Base-by-base conservation (phyloP, 306 rosid genomes). In the Begonia fuchsioides region DNA sequence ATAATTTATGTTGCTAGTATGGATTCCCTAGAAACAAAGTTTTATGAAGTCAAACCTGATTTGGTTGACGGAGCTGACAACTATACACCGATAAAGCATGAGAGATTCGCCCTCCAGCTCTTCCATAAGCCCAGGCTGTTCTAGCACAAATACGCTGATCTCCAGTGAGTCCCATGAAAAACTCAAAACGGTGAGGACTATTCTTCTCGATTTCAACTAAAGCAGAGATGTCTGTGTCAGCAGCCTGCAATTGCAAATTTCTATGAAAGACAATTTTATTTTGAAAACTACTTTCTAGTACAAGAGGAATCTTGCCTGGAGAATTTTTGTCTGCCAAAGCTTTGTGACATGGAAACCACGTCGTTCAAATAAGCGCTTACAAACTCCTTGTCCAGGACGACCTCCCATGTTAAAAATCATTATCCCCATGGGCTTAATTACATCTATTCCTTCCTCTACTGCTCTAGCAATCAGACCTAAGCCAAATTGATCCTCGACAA, bases 371-470 rank as follows among this genome's bases (percentile, higher is more conserved):
- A 90, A 70, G 60, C 73, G 87, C 58, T 72, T 79, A 67, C 94
- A 90, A 52, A 90, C 98, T 51, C 53, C 94, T 69, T 90, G 98
- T 55, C 98, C 98, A 26, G 98, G 98, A 62, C 98, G 98, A 12
- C 98, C 95, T 55, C 98, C 98, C 82, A 90, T 90, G 58, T 90
- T 90, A 67, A 85, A 90, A 64, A 84, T 79, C 95, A 90, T 81
- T 65, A 85, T 81, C 70, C 98, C 98, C 54, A 55, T 65, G 40
- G 98, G 87, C 63, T 79, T 85, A 61, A 90, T 90, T 38, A 90
- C 95, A 52, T 76, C 16, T 62, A 90, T 90, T 43, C 98, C 98
- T 71, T 90, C 98, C 72, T 90, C 98, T 53, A 90, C 95, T 45
- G 98, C 98, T 68, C 98, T 79, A 15, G 98, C 98, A 49, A 90